A percentile compares a stretch with the other conserved stretches of the same genome.
Conservation (phyloP, 2,329 filamentous ascomycete genomes). For the Penicillium brasilianum region DNA sequence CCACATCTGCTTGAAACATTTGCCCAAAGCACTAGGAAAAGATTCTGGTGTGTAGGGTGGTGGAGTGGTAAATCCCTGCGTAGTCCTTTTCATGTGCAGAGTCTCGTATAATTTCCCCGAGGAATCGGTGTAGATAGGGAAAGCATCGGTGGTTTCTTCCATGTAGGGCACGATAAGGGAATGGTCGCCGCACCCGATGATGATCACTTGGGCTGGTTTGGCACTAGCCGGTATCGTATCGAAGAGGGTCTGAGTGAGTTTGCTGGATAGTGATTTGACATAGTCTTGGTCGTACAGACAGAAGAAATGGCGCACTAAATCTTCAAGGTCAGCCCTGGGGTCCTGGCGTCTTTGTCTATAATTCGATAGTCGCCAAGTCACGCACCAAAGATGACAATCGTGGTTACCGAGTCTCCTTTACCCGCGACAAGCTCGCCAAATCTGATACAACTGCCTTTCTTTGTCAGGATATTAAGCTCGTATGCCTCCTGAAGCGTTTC, state of each 20-base stretch:
- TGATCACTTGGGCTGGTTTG: conserved; percentile 30
- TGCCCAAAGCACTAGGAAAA: conserved; percentile 14
- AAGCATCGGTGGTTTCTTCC: conserved; percentile 21
- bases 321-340: background rate
- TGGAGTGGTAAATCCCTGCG: conserved; percentile 15
- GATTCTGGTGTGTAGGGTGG: conserved; percentile 21
- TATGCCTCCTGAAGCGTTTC: conserved; percentile 30
- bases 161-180: conserved; percentile 28
- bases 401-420: conserved; percentile 30
- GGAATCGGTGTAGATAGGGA: conserved; percentile 30
- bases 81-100: conserved; percentile 27
- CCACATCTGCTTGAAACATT: conserved; percentile 24
- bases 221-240: conserved; percentile 18
- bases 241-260: conserved; percentile 25
- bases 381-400: conserved; percentile 30
- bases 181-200: conserved; percentile 32
- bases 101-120: conserved; percentile 26
- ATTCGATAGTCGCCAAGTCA: background rate
- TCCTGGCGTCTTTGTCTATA: too few relatives aligned
- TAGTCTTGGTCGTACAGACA: conserved; percentile 33
- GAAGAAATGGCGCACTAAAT: conserved; percentile 32
- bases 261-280: conserved; percentile 21
- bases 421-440: conserved; percentile 33
- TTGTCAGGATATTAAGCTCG: conserved; percentile 27
- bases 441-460: conserved; percentile 23